Conservation (phyloP, 2,329 filamentous ascomycete genomes). For the Fusarium udum region DNA sequence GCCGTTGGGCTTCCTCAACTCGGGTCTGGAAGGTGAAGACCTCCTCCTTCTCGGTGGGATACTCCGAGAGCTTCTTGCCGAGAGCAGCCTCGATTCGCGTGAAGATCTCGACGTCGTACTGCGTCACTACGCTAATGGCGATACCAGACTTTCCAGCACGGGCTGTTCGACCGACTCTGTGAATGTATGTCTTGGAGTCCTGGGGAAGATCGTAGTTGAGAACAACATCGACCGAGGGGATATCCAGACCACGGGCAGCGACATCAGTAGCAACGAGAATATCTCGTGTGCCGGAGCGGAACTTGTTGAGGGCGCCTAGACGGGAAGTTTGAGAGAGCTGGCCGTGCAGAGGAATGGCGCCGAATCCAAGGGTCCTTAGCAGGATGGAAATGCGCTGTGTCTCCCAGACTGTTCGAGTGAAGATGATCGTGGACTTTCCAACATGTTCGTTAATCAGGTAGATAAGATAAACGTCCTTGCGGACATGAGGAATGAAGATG, state of each 20-base stretch:
- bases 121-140: constrained; percentile 83
- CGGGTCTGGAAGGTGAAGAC: constrained; percentile 82
- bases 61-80: constrained; percentile 78
- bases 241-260: constrained; percentile 91
- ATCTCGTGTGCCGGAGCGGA: constrained; percentile 80
- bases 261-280: constrained; percentile 95
- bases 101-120: constrained; percentile 87
- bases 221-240: constrained; percentile 88
- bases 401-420: constrained; percentile 91
- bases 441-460: constrained; percentile 86
- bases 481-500: constrained; percentile 83
- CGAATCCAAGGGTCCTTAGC: constrained; percentile 84
- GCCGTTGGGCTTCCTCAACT: constrained; percentile 84
- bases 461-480: constrained; percentile 91
- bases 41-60: constrained; percentile 78
- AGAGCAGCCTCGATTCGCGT: constrained; percentile 84
- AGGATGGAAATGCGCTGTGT: constrained; percentile 86
- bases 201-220: constrained; percentile 86
- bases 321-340: constrained; percentile 89
- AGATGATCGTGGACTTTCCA: constrained; percentile 89
- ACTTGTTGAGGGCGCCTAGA: constrained; percentile 89
- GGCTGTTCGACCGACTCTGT: constrained; percentile 87
- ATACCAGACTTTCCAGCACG: constrained; percentile 86
- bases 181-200: constrained; percentile 90
- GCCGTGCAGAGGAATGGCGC: constrained; percentile 91